Evolutionary conservation across 2,329 filamentous ascomycete genomes (phyloP), one percentile per base, ranked within the genome.

Genomic region (Rhinocladiella mackenziei): DNA sequence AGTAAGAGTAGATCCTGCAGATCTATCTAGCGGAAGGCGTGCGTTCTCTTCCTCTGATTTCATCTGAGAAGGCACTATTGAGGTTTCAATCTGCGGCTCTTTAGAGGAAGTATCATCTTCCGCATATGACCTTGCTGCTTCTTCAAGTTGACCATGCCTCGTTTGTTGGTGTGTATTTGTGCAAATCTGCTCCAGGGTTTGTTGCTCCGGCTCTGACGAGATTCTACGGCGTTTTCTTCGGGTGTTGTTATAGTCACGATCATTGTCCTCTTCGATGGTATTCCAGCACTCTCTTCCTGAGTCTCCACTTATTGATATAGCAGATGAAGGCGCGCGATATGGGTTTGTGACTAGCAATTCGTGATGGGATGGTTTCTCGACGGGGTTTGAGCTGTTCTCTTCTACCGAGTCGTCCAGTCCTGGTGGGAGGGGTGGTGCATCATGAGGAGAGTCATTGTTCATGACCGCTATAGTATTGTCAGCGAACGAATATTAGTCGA

Each of bases 191-290:
- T 17, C 5, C 11, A 13, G 19, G 15, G 15, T 9, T 31, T 14
- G 20, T n/a, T n/a, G n/a, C n/a, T 43, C 29, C 6, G 37, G 18
- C 20, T 49, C 40, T 11, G 22, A 20, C 29, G 45, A 47, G 2
- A 54, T 26, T 37, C 38, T 54, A 19, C 45, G 34, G 37, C 50
- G 35, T 43, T 58, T 54, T 13, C 39, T 54, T 30, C 43, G 39
- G 23, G 43, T 44, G 19, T 42, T 37, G 22, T 51, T 39, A 15
- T 35, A 10, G 22, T 46, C 39, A 18, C 46, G 15, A 13, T 40
- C 39, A 25, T 47, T 26, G 3, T 17, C 34, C 3, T 47, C 43
- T 10, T 4, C 7, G 7, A 34, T n/a, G n/a, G n/a, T 31, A 34
- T 14, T 30, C 34, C 29, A 40, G 11, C 23, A 13, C 15, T 15